phyloP scores from a whole-genome alignment of 108 stramenopile species.

The Pseudonitzschia delicatissima region DNA sequence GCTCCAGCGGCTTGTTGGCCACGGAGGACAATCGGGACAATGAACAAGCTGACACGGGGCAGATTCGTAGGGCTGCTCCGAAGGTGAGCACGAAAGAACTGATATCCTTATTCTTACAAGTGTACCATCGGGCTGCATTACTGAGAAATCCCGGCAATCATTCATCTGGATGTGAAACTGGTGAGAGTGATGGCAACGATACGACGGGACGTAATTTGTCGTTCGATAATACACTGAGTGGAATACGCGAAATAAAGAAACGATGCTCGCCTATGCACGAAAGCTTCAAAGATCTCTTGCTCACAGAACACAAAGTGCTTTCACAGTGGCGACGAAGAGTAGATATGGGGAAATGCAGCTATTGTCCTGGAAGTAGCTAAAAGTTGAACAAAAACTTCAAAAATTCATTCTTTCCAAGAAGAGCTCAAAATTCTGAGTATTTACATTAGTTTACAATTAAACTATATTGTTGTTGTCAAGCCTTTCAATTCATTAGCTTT shows the following conservation, averaged over 20 bases:
- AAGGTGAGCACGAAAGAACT: constrained; percentile 15
- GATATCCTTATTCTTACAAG: constrained; percentile 13
- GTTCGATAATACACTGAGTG: constrained; percentile 26
- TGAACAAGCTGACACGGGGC: background rate
- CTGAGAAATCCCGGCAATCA: background rate
- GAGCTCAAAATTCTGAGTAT: too few relatives aligned
- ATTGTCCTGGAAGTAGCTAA: too few relatives aligned
- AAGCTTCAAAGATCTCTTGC: constrained; percentile 49
- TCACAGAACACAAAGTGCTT: constrained; percentile 62
- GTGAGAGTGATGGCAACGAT: background rate
- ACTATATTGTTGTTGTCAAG: too few relatives aligned
- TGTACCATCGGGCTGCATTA: background rate
- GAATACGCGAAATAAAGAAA: constrained; percentile 49
- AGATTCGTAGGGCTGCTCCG: too few relatives aligned
- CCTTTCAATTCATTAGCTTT: too few relatives aligned
- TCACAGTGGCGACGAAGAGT: constrained; percentile 62
- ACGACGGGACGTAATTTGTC: background rate
- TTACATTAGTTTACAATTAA: too few relatives aligned
- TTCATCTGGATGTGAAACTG: background rate
- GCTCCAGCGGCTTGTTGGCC: constrained; percentile 12
- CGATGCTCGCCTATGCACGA: constrained; percentile 52
- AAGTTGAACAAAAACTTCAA: too few relatives aligned
- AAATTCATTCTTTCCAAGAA: too few relatives aligned
- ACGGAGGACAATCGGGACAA: background rate
- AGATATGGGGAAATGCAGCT: too few relatives aligned